Evolutionary conservation across 83 land plant genomes (phyloP), one percentile per base, ranked within the genome.

Genomic region (Thuja plicata): DNA sequence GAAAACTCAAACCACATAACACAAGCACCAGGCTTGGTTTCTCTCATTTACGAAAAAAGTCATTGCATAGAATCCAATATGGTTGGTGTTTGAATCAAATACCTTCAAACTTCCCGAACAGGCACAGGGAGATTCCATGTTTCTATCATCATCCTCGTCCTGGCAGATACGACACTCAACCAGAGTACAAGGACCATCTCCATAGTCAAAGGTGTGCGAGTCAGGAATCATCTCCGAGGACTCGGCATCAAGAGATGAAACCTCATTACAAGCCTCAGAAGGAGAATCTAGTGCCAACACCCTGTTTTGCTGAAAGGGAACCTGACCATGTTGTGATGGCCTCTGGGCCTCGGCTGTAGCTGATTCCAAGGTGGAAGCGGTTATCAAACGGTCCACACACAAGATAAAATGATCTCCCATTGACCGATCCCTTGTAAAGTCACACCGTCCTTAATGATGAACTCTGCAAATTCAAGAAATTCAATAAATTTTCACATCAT

Each of bases 61-160:
- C 27, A 66, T 8, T 41, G 50, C 34, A 32, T 9, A 41, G 27
- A 55, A 43, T 8, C 21, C 48, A 78, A 30, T 1, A 32, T 55
- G 81, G 15, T 27, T 78, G 1, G 41, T 55, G 24, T 8, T 15
- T 13, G 38, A 76, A 74, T 32, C 32, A 34, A 9, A 55, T 32
- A 93, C 98, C 97, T 96, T 96, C 45, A 96, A 89, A 87, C 95
- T 96, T 17, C 98, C 98, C 87, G 92, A 94, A 86, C 97, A 96
- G 87, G 93, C 98, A 89, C 98, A 96, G 66, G 98, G 98, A 24
- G 87, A 70, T 89, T 96, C 98, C 79, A 96, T 86, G 66, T 95
- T 94, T 77, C 87, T 79, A 3, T 92, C 34, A 27, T 84, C 50
- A 76, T 96, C 98, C 89, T 96, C 98, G 87, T 96, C 98, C 55